Evolutionary conservation across 2,329 filamentous ascomycete genomes (phyloP).

Genomic region (Emergomyces orientalis): DNA sequence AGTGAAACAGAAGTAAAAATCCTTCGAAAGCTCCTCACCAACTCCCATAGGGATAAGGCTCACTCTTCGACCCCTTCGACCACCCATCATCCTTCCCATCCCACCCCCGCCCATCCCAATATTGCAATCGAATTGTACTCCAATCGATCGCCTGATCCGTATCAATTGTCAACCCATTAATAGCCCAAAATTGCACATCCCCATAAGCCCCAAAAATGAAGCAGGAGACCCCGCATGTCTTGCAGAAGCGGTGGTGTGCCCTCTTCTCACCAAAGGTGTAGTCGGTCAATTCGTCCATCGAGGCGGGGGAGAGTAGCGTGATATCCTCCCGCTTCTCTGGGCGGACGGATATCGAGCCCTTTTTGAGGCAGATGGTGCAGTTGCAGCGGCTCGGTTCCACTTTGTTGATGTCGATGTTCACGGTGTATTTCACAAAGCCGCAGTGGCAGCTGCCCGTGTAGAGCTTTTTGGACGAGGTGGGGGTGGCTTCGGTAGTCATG

Average conservation of each 20-base stretch:
- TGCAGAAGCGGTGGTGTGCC: conserved; percentile 13
- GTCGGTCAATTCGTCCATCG: conserved; percentile 8
- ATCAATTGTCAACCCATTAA: conserved; percentile 14
- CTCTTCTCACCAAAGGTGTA: conserved; percentile 10
- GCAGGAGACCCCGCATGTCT: conserved; percentile 13
- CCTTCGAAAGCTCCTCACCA: conserved; percentile 3
- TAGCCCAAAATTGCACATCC: not conserved
- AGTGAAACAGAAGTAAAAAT: not conserved
- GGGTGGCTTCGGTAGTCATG: not conserved
- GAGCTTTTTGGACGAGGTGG: not conserved
- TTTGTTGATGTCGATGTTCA: conserved; percentile 16
- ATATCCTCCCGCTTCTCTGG: conserved; percentile 3
- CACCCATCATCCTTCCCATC: conserved; percentile 10
- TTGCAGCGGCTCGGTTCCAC: conserved; percentile 10
- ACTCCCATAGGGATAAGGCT: conserved; percentile 11
- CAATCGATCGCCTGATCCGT: conserved; percentile 10
- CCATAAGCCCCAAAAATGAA: conserved; percentile 2
- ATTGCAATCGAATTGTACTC: conserved; percentile 12
- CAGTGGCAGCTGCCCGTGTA: conserved; percentile 16
- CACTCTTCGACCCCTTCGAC: conserved; percentile 7
- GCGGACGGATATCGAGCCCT: conserved; percentile 8
- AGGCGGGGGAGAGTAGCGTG: conserved; percentile 9
- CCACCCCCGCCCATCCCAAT: conserved; percentile 16
- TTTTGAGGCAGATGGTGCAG: conserved; percentile 16
- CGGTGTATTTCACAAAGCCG: conserved; percentile 12